A percentile compares a stretch with the other conserved stretches of the same genome.
Evolutionary conservation across 2,329 filamentous ascomycete genomes (phyloP).

Genomic region (Esteya vermicola): DNA sequence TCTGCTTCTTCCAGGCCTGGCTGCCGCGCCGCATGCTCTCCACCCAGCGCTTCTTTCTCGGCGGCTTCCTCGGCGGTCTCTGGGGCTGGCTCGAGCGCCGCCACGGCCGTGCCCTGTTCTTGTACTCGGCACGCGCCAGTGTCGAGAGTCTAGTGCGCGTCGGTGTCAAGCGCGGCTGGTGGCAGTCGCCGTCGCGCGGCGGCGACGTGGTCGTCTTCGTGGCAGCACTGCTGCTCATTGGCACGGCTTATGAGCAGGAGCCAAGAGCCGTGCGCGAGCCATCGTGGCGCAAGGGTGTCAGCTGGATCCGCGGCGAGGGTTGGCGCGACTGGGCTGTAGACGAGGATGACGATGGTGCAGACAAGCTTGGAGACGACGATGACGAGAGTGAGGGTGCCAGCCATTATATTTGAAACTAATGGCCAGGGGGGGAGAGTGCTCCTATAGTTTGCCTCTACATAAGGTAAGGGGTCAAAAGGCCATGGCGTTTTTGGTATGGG

Average conservation of each 20-base stretch:
- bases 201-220: conserved; percentile 81
- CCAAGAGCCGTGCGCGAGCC: conserved; percentile 53
- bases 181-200: conserved; percentile 73
- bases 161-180: conserved; percentile 79
- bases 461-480: too few species aligned
- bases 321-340: conserved; percentile 52
- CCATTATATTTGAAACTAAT: too few species aligned
- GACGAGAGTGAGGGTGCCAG: background rate
- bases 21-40: conserved; percentile 63
- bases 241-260: conserved; percentile 61
- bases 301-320: conserved; percentile 61
- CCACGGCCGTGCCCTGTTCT: conserved; percentile 52
- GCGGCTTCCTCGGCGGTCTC: conserved; percentile 70
- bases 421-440: too few species aligned
- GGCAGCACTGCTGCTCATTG: conserved; percentile 61
- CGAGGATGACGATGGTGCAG: conserved; percentile 27
- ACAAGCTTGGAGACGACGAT: background rate
- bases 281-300: conserved; percentile 55
- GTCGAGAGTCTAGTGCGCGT: conserved; percentile 85
- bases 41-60: conserved; percentile 78
- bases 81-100: conserved; percentile 68
- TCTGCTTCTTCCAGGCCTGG: conserved; percentile 76
- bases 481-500: too few species aligned
- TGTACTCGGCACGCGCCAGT: conserved; percentile 66
- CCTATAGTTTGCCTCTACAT: too few species aligned